Evolutionary conservation across 2,329 filamentous ascomycete genomes (phyloP).

Genomic region (Colletotrichum tanaceti): DNA sequence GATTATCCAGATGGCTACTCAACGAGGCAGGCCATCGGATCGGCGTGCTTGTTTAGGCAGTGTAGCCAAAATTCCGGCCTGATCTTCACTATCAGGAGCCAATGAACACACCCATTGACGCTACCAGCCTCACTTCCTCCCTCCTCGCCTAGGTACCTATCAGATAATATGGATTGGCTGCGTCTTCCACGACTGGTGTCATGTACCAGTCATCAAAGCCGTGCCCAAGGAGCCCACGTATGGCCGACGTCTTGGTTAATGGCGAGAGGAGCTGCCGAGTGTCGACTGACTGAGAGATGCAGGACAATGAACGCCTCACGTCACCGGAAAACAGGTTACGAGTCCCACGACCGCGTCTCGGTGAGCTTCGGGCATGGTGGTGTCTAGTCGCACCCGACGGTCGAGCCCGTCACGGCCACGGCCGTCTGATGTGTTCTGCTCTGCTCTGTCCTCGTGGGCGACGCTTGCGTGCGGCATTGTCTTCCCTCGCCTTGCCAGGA

Average conservation of each 20-base stretch:
- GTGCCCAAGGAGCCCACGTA: neutral
- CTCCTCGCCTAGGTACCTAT: neutral
- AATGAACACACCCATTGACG: neutral
- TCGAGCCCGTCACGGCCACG: neutral
- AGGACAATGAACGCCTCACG: neutral
- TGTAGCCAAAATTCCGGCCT: neutral
- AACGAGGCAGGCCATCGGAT: neutral
- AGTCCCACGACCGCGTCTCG: neutral
- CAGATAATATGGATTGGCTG: neutral
- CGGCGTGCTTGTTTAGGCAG: neutral
- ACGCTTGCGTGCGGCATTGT: slow-evolving; percentile 12
- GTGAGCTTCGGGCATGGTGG: slow-evolving; percentile 15
- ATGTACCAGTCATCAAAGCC: neutral
- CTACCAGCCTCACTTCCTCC: slow-evolving; percentile 15
- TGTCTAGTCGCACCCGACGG: slow-evolving; percentile 10
- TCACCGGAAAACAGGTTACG: neutral
- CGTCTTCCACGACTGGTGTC: neutral
- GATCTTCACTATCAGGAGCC: neutral
- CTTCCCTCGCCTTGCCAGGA: neutral
- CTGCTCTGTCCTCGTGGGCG: slow-evolving; percentile 3
- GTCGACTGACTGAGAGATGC: neutral
- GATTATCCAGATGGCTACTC: neutral
- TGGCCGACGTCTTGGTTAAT: neutral
- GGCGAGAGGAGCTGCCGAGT: neutral
- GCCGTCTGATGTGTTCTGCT: no score